Evolutionary conservation across 148 eudicot species (phyloP), one percentile per base, ranked within the genome.

Genomic region (Agrostemma githago): DNA sequence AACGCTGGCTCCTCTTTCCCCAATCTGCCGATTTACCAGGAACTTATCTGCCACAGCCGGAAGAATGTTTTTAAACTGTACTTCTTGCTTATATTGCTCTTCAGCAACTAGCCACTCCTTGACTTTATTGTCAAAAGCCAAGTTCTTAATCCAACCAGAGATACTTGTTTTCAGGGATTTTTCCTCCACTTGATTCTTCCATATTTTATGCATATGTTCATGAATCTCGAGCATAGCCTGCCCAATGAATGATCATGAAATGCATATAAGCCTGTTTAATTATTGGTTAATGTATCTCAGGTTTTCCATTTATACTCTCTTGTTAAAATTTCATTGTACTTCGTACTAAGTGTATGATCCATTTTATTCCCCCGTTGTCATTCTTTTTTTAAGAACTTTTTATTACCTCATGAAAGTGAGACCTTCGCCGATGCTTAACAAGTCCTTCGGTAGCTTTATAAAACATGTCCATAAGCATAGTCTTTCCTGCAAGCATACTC

Each of bases 381-480:
- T 68, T 58, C 54, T 26, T 34, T 43, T 42, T 62, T 76, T 70
- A 11, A 44, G 4, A 54, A 51, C 3, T 60, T 34, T 68, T 44
- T 69, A 46, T 85, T 63, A 74, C 98, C 96, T 94, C 96, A 58
- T 94, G 93, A 87, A 94, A 94, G 87, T 94, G 98, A 81, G 88
- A 85, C 84, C 98, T 87, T 84, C 89, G 87, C 67, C 97, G 85
- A 77, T 94, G 96, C 74, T 85, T 88, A 66, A 94, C 98, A 72
- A 86, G 81, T 75, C 96, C 96, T 84, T 91, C 91, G 16, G 96
- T 88, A 66, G 98, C 89, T 62, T 85, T 77, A 78, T 87, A 91
- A 79, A 94, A 94, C 97, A 94, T 89, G 83, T 94, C 98, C 98
- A 94, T 91, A 68, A 94, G 96, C 98, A 94, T 94, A 66, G 98